phyloP scores from a whole-genome alignment of 2,329 filamentous ascomycete species.

The Beauveria rudraprayagi region DNA sequence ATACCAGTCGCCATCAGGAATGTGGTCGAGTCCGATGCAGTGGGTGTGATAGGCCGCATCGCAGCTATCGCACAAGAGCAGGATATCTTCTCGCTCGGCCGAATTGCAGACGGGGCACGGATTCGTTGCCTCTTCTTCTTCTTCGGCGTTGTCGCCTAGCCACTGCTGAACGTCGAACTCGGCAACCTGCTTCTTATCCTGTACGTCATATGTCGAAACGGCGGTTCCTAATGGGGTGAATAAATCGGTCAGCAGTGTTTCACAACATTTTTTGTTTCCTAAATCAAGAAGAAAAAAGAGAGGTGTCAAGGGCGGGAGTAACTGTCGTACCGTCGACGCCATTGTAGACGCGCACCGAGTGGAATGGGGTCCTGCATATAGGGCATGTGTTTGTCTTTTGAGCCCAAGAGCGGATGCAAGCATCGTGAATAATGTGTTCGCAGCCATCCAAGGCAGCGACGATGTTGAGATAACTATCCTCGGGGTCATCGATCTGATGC shows the following conservation, averaged over 20 bases:
- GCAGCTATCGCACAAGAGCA: conserved; percentile 87
- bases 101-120: conserved; percentile 81
- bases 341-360: conserved; percentile 77
- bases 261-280: too few species aligned
- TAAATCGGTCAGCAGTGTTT: background rate
- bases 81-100: conserved; percentile 71
- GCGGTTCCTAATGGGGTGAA: conserved; percentile 37
- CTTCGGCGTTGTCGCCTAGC: conserved; percentile 64
- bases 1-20: conserved; percentile 79
- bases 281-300: too few species aligned
- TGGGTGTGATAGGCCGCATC: conserved; percentile 86
- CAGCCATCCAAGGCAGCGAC: conserved; percentile 64
- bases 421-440: conserved; percentile 86
- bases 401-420: conserved; percentile 88
- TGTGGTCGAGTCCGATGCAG: conserved; percentile 72
- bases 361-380: conserved; percentile 88
- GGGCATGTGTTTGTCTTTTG: conserved; percentile 96
- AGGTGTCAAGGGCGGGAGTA: conserved; percentile 11
- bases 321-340: conserved; percentile 62
- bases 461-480: conserved; percentile 31
- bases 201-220: conserved; percentile 54
- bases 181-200: conserved; percentile 81
- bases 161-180: conserved; percentile 75
- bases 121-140: conserved; percentile 57
- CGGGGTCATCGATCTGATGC: conserved; percentile 17